These are phyloP conservation scores for Iberis pinnata DNA, from an alignment of 345 rosid species.

Conservation along the genomic window DNA sequence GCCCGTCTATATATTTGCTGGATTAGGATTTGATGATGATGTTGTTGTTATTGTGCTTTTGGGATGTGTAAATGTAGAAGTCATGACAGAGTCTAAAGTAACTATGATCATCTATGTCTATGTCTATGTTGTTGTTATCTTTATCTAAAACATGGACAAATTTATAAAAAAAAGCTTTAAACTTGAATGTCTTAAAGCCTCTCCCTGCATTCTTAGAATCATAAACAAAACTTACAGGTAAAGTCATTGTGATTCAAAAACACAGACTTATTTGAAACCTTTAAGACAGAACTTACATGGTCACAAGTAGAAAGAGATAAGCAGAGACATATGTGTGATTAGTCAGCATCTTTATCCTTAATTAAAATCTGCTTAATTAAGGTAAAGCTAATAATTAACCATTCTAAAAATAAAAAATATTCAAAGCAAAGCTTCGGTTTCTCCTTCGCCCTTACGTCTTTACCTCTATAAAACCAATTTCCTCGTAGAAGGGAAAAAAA, in stretches of 20 bases:
- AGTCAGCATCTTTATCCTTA: not conserved
- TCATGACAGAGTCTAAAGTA: not conserved
- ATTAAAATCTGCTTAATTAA: conserved; percentile 27
- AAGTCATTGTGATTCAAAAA: not conserved
- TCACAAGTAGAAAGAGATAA: no score
- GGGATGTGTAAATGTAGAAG: conserved; percentile 27
- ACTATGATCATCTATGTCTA: conserved; percentile 2
- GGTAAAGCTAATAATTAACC: not conserved
- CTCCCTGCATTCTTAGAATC: not conserved
- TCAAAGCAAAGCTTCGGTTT: no score
- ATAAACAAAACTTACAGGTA: not conserved
- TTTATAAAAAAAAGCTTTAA: conserved; percentile 10
- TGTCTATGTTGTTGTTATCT: conserved; percentile 12
- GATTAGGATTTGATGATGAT: conserved; percentile 12
- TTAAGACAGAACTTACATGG: not conserved
- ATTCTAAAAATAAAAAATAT: no score
- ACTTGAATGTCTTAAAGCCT: conserved; percentile 4
- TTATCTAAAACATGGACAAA: conserved; percentile 16
- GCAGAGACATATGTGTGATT: no score
- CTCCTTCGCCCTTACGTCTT: no score
- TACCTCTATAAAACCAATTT: no score
- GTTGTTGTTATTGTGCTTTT: conserved; percentile 11
- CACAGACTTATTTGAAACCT: no score
- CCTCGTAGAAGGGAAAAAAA: no score
- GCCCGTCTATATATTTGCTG: conserved; percentile 8